phyloP scores from a whole-genome alignment of 148 eudicot genomes.

The Tetragonia tetragonoides region DNA sequence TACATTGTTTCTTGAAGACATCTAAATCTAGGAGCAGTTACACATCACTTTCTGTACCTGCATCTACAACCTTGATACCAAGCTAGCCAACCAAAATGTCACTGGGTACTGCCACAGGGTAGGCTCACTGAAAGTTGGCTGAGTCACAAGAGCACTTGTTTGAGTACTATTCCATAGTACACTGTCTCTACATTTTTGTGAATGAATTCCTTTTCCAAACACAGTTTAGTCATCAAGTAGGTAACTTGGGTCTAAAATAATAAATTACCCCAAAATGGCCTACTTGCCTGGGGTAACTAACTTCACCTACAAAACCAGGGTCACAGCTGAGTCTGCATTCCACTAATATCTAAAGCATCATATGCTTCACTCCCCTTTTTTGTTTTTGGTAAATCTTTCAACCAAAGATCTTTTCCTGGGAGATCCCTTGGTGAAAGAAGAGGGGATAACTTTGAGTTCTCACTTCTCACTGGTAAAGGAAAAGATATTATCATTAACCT shows the following conservation, averaged over 20 bases:
- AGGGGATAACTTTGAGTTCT: slow-evolving; percentile 6
- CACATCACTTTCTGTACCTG: neutral
- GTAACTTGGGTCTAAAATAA: slow-evolving; percentile 4
- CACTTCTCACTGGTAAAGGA: slow-evolving; percentile 23
- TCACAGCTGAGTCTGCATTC: slow-evolving; percentile 51
- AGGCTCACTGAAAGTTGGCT: slow-evolving; percentile 21
- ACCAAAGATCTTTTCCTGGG: slow-evolving; percentile 29
- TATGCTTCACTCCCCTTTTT: slow-evolving; percentile 22
- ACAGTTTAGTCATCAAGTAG: slow-evolving; percentile 11
- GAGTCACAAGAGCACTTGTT: slow-evolving; percentile 47
- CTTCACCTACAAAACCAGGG: slow-evolving; percentile 33
- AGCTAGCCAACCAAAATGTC: neutral
- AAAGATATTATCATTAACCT: slow-evolving; percentile 21
- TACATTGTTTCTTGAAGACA: neutral
- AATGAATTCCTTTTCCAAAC: slow-evolving; percentile 19
- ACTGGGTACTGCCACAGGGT: neutral
- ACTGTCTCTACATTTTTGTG: slow-evolving; percentile 13
- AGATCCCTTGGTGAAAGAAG: slow-evolving; percentile 30
- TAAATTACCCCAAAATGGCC: slow-evolving; percentile 28
- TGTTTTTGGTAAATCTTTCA: slow-evolving; percentile 20
- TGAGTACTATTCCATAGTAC: slow-evolving; percentile 20
- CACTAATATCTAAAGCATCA: slow-evolving; percentile 37
- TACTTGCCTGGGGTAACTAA: slow-evolving; percentile 26
- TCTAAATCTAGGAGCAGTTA: neutral
- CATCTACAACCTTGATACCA: neutral